Evolutionary conservation across 345 rosid genomes (phyloP).

Genomic region (Raphanus raphanistrum): DNA sequence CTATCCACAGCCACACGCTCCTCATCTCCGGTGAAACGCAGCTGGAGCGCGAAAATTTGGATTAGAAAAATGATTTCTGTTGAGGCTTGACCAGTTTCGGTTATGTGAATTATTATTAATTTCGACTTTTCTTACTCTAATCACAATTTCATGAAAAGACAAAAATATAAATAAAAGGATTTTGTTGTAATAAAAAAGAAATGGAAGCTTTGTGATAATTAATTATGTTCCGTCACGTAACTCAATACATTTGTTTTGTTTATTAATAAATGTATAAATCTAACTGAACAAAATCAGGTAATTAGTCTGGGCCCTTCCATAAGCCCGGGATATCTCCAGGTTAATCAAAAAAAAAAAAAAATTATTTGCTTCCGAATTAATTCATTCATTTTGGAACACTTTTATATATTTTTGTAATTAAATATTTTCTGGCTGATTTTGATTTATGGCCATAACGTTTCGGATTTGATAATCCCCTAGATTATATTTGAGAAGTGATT

Average conservation of each 20-base stretch:
- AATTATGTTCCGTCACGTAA: conserved; percentile 40
- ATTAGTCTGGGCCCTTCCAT: too few relatives aligned
- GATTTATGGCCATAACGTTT: too few relatives aligned
- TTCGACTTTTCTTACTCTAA: background rate
- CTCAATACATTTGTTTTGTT: background rate
- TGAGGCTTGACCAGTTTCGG: background rate
- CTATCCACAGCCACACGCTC: background rate
- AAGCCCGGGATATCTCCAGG: too few relatives aligned
- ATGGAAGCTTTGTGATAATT: conserved; percentile 19
- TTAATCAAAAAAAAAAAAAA: too few relatives aligned
- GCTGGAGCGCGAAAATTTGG: conserved; percentile 24
- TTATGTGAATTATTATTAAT: background rate
- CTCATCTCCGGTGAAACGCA: conserved; percentile 18
- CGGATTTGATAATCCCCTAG: background rate
- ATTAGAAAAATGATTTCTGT: background rate
- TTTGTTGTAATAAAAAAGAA: background rate
- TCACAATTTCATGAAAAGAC: conserved; percentile 18
- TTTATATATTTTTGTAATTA: background rate
- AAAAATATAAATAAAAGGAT: background rate
- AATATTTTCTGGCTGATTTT: background rate
- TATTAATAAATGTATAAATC: background rate
- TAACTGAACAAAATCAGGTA: background rate
- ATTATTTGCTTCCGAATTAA: too few relatives aligned
- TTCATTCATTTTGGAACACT: background rate
- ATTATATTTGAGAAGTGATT: too few relatives aligned